Conservation (phyloP, 768 basidiomycete genomes). For the Suillus decipiens region DNA sequence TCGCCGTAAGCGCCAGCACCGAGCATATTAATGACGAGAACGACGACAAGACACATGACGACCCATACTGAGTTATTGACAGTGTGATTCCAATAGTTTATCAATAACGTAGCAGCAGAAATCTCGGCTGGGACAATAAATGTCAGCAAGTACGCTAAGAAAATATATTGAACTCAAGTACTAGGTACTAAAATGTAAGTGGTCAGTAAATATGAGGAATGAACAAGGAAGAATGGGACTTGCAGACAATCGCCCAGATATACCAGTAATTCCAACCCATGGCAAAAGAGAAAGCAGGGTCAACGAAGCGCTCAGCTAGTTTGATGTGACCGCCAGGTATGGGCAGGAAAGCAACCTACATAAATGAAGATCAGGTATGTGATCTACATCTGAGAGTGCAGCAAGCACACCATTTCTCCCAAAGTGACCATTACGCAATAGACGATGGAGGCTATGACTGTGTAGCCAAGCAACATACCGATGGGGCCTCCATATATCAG, state of each 20-base stretch:
- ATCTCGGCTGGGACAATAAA: constrained; percentile 27
- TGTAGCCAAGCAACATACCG: constrained; percentile 74
- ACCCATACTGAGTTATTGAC: constrained; percentile 80
- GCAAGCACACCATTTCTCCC: constrained; percentile 70
- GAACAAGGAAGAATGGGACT: background rate
- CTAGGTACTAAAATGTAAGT: constrained; percentile 12
- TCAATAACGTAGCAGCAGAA: constrained; percentile 64
- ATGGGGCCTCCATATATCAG: constrained; percentile 64
- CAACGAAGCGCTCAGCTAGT: constrained; percentile 80
- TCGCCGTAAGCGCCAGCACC: constrained; percentile 83
- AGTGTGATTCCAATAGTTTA: constrained; percentile 66
- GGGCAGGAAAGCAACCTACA: constrained; percentile 67
- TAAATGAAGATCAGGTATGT: constrained; percentile 53
- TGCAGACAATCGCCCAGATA: constrained; percentile 30
- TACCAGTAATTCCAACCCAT: constrained; percentile 61
- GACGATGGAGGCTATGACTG: constrained; percentile 64
- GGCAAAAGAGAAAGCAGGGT: constrained; percentile 64
- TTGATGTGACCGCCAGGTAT: constrained; percentile 81
- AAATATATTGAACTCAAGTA: background rate
- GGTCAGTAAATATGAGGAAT: constrained; percentile 22
- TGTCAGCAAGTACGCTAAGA: constrained; percentile 6
- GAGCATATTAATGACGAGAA: constrained; percentile 72
- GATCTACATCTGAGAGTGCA: constrained; percentile 53
- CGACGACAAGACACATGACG: constrained; percentile 70
- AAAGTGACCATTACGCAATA: constrained; percentile 66